Evolutionary conservation across 2,329 filamentous ascomycete genomes (phyloP).

Genomic region (Aureobasidium melanogenum): DNA sequence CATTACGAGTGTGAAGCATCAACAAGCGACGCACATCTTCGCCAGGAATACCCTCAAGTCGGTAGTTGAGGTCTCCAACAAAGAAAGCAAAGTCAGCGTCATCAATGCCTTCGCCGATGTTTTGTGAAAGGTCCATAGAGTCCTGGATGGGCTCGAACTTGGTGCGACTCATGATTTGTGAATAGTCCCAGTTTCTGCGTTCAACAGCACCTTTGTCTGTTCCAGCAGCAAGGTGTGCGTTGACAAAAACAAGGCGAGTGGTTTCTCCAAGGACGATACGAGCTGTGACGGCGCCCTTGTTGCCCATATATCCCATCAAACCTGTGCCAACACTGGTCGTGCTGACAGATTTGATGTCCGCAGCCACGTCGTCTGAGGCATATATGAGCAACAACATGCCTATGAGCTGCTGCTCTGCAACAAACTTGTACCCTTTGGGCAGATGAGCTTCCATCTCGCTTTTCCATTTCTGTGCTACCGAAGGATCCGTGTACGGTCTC

Average conservation of each 20-base stretch:
- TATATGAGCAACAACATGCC: constrained; percentile 80
- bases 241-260: constrained; percentile 80
- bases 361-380: constrained; percentile 65
- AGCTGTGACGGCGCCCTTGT: constrained; percentile 82
- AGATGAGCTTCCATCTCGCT: constrained; percentile 63
- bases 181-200: constrained; percentile 80
- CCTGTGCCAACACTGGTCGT: constrained; percentile 81
- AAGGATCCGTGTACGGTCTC: constrained; percentile 64
- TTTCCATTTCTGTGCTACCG: constrained; percentile 70
- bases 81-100: constrained; percentile 93
- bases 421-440: constrained; percentile 64
- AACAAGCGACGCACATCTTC: constrained; percentile 82
- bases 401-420: constrained; percentile 77
- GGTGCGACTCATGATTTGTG: constrained; percentile 66
- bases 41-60: constrained; percentile 77
- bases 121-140: constrained; percentile 51
- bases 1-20: constrained; percentile 70
- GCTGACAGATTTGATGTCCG: constrained; percentile 71
- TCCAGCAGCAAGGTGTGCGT: constrained; percentile 85
- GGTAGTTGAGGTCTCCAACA: constrained; percentile 94
- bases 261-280: constrained; percentile 82
- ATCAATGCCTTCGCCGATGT: constrained; percentile 59
- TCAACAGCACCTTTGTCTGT: constrained; percentile 69
- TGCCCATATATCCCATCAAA: constrained; percentile 85
- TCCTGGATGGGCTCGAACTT: constrained; percentile 67